Evolutionary conservation across 257 asterid species (phyloP).

Genomic region (Solanum paucissectum): DNA sequence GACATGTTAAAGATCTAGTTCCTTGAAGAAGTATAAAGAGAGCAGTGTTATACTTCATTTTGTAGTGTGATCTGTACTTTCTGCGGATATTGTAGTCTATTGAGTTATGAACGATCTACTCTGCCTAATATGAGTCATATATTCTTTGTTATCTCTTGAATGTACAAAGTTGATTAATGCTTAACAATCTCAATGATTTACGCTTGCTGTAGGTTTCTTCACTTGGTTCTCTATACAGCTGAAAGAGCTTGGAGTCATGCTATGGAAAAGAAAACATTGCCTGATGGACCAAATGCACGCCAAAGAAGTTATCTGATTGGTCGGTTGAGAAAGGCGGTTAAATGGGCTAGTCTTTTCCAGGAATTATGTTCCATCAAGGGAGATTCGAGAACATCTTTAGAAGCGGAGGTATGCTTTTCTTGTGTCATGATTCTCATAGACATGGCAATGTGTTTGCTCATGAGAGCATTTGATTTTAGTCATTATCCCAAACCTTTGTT

Average conservation of each 20-base stretch:
- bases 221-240: conserved; percentile 69
- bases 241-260: conserved; percentile 99
- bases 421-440: not conserved
- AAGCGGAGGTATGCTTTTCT: conserved; percentile 68
- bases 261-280: conserved; percentile 95
- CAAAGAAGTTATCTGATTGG: conserved; percentile 88
- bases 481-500: not conserved
- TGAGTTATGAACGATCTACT: not conserved
- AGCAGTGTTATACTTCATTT: not conserved
- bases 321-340: conserved; percentile 91
- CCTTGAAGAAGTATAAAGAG: not conserved
- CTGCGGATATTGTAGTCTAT: not conserved
- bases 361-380: conserved; percentile 79
- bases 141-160: not conserved
- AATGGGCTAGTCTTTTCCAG: conserved; percentile 81
- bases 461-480: not conserved
- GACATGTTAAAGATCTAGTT: not conserved
- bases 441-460: not conserved
- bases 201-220: conserved; percentile 63
- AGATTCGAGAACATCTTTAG: conserved; percentile 91
- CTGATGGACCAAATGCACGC: conserved; percentile 94
- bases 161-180: not conserved
- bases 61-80: not conserved
- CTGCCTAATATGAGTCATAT: not conserved
- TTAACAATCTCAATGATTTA: not conserved